Base-by-base conservation (phyloP, 2,329 filamentous ascomycete genomes). In the Aspergillus fructus region DNA sequence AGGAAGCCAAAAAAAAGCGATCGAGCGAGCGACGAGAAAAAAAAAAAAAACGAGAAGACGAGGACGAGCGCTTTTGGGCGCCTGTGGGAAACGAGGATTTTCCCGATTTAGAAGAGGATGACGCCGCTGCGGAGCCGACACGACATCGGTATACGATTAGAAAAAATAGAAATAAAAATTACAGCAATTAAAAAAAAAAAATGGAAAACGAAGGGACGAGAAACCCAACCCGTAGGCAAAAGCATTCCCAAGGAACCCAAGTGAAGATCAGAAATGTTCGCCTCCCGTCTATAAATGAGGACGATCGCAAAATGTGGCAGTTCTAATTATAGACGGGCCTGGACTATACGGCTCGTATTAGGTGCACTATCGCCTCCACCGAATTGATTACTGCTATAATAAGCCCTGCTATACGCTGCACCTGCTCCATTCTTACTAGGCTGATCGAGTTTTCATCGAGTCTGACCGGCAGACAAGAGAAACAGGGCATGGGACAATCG, bases 281-380 rank as follows among this genome's bases (percentile, higher is more conserved):
- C 37, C 48, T 50, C 34, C 23, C 34, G 34, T 17, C 19, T 50
- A 39, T 37, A 48, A 21, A 48, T 19, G 19, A 8, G 15, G 37
- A 40, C 45, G 45, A 47, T 47, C 45, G 45, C 45, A 19, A 49
- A 39, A 40, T 50, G 39, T 41, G 24, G 39, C 49, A 42, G 49
- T 51, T 51, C 49, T 51, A 51, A 51, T 30, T 33, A 51, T 51
- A 51, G 49, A 19, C 4, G 13, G 49, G 39, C 40, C 49, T 42
- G 43, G 49, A 51, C 49, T 51, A 51, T 51, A 42, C 49, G 30
- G 24, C 37, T 34, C 39, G 49, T 42, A 17, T 48, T 51, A 41
- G 19, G 13, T 8, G 19, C 15, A 27, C 43, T 46, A 46, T 48
- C 46, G 27, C 49, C 40, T 51, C 40, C 49, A 48, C 45, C 17